Conservation (phyloP, 2,329 filamentous ascomycete species). For the Colletotrichum nymphaeae region DNA sequence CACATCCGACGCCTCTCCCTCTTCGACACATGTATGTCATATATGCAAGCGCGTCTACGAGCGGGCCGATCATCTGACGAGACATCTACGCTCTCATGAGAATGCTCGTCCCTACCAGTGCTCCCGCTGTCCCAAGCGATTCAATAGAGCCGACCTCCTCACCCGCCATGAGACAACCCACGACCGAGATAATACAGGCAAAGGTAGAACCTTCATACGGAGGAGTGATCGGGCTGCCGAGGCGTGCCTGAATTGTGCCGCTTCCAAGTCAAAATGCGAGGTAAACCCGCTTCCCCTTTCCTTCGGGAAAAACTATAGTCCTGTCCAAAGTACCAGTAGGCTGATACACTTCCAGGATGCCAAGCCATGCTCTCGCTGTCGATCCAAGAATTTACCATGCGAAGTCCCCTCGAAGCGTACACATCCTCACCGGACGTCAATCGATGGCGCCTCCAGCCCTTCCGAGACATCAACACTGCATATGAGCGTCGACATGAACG, state of each 20-base stretch:
- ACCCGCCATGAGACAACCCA: constrained; percentile 33
- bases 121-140: constrained; percentile 29
- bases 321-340: neutral
- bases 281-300: neutral
- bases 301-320: neutral
- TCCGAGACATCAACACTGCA: constrained; percentile 33
- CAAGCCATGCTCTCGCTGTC: constrained; percentile 32
- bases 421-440: constrained; percentile 15
- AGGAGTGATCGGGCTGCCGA: constrained; percentile 32
- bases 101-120: constrained; percentile 32
- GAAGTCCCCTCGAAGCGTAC: constrained; percentile 29
- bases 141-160: constrained; percentile 33
- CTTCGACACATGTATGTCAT: constrained; percentile 27
- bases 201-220: constrained; percentile 29
- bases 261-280: constrained; percentile 35
- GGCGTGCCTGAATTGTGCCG: constrained; percentile 31
- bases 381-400: constrained; percentile 27
- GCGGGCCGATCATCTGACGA: constrained; percentile 32
- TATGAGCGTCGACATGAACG: constrained; percentile 14
- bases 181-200: constrained; percentile 32
- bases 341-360: constrained; percentile 6
- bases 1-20: constrained; percentile 20
- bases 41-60: constrained; percentile 32
- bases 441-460: constrained; percentile 19
- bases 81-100: constrained; percentile 32